Conservation (phyloP, 1,284 basidiomycete species). For the Rhodotorula mucilaginosa region DNA sequence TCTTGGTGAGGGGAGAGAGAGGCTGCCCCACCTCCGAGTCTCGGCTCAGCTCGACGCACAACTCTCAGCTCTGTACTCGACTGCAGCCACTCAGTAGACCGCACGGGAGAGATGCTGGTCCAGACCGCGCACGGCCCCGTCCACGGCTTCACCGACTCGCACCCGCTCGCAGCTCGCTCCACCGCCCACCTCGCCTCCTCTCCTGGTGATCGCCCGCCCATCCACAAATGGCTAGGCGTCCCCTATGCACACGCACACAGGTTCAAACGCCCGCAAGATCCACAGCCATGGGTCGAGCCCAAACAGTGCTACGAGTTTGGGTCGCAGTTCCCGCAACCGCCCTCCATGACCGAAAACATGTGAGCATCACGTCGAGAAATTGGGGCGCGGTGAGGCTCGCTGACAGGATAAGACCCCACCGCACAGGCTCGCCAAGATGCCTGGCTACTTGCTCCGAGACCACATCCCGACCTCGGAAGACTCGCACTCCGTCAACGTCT, state of each 20-base stretch:
- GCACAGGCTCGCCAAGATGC: slow-evolving; percentile 15
- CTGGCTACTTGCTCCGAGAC: slow-evolving; percentile 19
- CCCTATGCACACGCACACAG: slow-evolving; percentile 30
- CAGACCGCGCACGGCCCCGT: slow-evolving; percentile 23
- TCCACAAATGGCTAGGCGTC: slow-evolving; percentile 37
- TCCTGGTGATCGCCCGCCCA: background rate
- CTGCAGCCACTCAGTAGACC: background rate
- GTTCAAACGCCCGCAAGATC: slow-evolving; percentile 17
- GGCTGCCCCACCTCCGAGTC: too few relatives aligned
- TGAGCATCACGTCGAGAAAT: background rate
- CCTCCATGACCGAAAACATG: slow-evolving; percentile 19
- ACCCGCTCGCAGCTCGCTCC: slow-evolving; percentile 10
- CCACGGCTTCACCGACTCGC: slow-evolving; percentile 24
- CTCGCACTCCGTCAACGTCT: slow-evolving; percentile 33
- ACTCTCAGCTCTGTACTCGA: too few relatives aligned
- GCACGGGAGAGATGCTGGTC: background rate
- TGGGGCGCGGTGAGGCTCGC: too few relatives aligned
- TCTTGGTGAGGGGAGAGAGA: too few relatives aligned
- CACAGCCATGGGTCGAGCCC: slow-evolving; percentile 7
- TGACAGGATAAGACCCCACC: too few relatives aligned
- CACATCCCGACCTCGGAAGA: slow-evolving; percentile 22
- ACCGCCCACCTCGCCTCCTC: background rate
- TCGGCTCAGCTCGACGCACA: too few relatives aligned
- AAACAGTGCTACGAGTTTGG: slow-evolving; percentile 32
- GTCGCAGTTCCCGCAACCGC: slow-evolving; percentile 33